Percentiles rank a stretch among this genome's conserved stretches.
Evolutionary conservation across 768 basidiomycete species (phyloP).

Genomic region (Pisolithus microcarpus): DNA sequence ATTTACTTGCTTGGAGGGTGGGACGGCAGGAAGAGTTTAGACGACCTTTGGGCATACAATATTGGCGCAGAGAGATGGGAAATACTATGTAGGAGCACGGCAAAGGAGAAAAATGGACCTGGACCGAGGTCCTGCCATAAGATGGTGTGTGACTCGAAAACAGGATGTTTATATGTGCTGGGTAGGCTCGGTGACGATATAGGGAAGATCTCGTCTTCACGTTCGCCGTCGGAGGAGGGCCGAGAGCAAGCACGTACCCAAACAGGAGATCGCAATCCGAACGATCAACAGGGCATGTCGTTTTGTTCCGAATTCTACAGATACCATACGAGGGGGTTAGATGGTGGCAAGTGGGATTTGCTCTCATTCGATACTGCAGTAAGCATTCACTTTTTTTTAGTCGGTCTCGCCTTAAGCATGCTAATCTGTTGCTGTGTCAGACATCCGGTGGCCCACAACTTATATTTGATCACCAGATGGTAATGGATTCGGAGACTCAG

Average conservation of each 20-base stretch:
- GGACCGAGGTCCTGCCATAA: slow-evolving; percentile 71
- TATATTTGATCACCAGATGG: slow-evolving; percentile 79
- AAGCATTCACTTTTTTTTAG: slow-evolving; percentile 16
- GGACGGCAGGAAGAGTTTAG: slow-evolving; percentile 63
- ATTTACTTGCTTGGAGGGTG: slow-evolving; percentile 79
- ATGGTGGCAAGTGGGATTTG: slow-evolving; percentile 66
- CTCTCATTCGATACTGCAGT: slow-evolving; percentile 63
- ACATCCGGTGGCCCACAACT: slow-evolving; percentile 61
- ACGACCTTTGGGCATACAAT: slow-evolving; percentile 75
- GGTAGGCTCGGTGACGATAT: slow-evolving; percentile 58
- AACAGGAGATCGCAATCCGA: slow-evolving; percentile 16
- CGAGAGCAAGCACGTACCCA: slow-evolving; percentile 29
- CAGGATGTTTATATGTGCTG: slow-evolving; percentile 65
- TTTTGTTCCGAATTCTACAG: slow-evolving; percentile 68
- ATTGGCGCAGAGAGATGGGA: slow-evolving; percentile 56
- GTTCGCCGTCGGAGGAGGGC: background rate
- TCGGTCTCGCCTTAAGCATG: background rate
- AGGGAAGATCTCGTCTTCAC: slow-evolving; percentile 9
- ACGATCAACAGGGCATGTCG: slow-evolving; percentile 12
- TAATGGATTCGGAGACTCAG: slow-evolving; percentile 62
- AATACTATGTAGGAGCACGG: slow-evolving; percentile 48
- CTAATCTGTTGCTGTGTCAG: slow-evolving; percentile 27
- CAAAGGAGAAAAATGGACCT: slow-evolving; percentile 56
- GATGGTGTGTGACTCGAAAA: slow-evolving; percentile 71
- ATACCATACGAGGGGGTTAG: slow-evolving; percentile 58